These are phyloP conservation scores for Talaromyces amestolkiae DNA, from an alignment of 2,329 filamentous ascomycete genomes.

Conservation along the genomic window DNA sequence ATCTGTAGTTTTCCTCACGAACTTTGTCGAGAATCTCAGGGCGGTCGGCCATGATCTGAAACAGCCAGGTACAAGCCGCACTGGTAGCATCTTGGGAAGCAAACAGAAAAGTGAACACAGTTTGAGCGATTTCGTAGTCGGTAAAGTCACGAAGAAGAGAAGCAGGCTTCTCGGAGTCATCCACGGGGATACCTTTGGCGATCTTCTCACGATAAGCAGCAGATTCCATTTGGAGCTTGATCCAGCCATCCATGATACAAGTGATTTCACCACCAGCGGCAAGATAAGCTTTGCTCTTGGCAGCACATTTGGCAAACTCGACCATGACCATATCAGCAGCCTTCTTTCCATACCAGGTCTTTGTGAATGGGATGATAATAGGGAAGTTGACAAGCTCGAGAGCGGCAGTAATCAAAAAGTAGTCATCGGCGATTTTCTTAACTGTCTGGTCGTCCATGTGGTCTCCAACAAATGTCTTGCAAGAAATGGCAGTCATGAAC, in stretches of 20 bases:
- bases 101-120: slow-evolving; percentile 93
- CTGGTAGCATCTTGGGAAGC: slow-evolving; percentile 96
- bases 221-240: slow-evolving; percentile 82
- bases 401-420: slow-evolving; percentile 92
- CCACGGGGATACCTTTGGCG: slow-evolving; percentile 66
- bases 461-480: slow-evolving; percentile 94
- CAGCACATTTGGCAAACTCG: slow-evolving; percentile 87
- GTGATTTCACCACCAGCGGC: slow-evolving; percentile 78
- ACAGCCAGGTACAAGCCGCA: slow-evolving; percentile 90
- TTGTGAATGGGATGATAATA: slow-evolving; percentile 90
- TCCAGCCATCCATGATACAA: slow-evolving; percentile 95
- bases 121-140: slow-evolving; percentile 89
- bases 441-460: slow-evolving; percentile 89
- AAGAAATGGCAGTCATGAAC: slow-evolving; percentile 89
- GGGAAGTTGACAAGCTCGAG: slow-evolving; percentile 98
- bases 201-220: slow-evolving; percentile 76
- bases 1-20: slow-evolving; percentile 80
- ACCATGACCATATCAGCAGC: slow-evolving; percentile 86
- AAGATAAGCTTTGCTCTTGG: slow-evolving; percentile 92
- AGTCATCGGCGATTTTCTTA: slow-evolving; percentile 93
- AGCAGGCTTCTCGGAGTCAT: slow-evolving; percentile 73
- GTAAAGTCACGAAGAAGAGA: slow-evolving; percentile 81
- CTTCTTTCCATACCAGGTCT: slow-evolving; percentile 96
- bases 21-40: slow-evolving; percentile 89
- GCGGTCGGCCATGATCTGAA: slow-evolving; percentile 89